Percentiles rank a stretch among this genome's conserved stretches.
Conservation (phyloP, 164 flowering plant genomes). For the Cinnamomum chago region DNA sequence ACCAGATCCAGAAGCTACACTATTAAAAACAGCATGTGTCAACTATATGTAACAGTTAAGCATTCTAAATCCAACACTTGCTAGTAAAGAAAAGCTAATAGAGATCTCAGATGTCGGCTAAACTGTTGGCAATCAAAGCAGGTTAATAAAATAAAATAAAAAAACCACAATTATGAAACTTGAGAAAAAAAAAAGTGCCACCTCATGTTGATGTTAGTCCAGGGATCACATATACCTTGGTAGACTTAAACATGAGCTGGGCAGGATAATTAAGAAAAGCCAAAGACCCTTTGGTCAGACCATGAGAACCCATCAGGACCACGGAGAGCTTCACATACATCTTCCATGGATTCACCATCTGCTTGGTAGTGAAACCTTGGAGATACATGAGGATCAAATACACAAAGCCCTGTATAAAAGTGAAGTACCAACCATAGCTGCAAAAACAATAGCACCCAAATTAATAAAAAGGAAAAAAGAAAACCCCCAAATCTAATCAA, state of each 20-base stretch:
- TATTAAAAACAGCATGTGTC: neutral
- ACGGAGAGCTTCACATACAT: constrained; percentile 76
- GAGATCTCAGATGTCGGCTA: neutral
- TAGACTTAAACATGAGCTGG: constrained; percentile 92
- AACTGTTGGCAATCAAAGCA: neutral
- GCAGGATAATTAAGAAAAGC: constrained; percentile 93
- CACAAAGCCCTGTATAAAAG: constrained; percentile 85
- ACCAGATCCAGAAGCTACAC: neutral
- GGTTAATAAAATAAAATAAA: neutral
- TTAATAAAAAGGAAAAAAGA: neutral
- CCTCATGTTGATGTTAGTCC: neutral
- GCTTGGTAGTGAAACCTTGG: constrained; percentile 83
- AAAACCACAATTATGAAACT: neutral
- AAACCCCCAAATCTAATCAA: neutral
- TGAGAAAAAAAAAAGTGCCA: neutral
- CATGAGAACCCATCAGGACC: constrained; percentile 91
- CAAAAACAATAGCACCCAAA: constrained; percentile 8
- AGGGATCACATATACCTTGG: constrained; percentile 51
- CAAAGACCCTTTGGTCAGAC: constrained; percentile 87
- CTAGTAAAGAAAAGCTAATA: neutral
- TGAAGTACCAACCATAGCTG: constrained; percentile 98
- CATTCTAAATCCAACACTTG: neutral
- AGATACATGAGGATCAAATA: constrained; percentile 56
- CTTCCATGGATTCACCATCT: constrained; percentile 84
- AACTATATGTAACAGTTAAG: neutral